Evolutionary conservation across 140 eudicot species (phyloP).

Genomic region (Stevia rebaudiana): DNA sequence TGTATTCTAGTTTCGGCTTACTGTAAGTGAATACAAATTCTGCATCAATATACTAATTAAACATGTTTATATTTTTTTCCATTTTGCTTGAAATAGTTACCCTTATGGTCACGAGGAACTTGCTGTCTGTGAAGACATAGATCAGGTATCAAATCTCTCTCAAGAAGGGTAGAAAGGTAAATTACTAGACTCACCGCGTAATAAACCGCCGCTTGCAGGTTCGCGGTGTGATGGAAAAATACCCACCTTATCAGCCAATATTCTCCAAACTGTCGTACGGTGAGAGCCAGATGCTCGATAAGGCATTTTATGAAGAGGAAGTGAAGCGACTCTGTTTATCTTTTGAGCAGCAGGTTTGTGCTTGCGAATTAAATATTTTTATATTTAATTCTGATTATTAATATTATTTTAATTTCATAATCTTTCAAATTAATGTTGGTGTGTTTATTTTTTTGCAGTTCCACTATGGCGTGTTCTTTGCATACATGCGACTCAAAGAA

Average conservation of each 20-base stretch:
- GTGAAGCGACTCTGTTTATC: slow-evolving; percentile 90
- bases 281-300: slow-evolving; percentile 98
- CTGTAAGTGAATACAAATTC: slow-evolving; percentile 49
- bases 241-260: slow-evolving; percentile 88
- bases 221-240: slow-evolving; percentile 89
- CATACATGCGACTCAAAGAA: slow-evolving; percentile 87
- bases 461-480: slow-evolving; percentile 88
- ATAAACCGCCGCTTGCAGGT: slow-evolving; percentile 41
- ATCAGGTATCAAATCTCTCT: slow-evolving; percentile 56
- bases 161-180: slow-evolving; percentile 5
- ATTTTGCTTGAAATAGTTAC: slow-evolving; percentile 42
- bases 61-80: not conserved
- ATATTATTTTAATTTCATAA: not conserved
- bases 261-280: slow-evolving; percentile 85
- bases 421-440: not conserved
- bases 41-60: not conserved
- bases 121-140: slow-evolving; percentile 87
- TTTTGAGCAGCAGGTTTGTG: slow-evolving; percentile 87
- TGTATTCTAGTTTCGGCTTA: slow-evolving; percentile 86
- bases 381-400: not conserved
- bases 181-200: not conserved
- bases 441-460: slow-evolving; percentile 84
- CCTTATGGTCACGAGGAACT: slow-evolving; percentile 99
- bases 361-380: not conserved
- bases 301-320: slow-evolving; percentile 94